Conservation (phyloP, 345 rosid species). For the Turritis glabra region DNA sequence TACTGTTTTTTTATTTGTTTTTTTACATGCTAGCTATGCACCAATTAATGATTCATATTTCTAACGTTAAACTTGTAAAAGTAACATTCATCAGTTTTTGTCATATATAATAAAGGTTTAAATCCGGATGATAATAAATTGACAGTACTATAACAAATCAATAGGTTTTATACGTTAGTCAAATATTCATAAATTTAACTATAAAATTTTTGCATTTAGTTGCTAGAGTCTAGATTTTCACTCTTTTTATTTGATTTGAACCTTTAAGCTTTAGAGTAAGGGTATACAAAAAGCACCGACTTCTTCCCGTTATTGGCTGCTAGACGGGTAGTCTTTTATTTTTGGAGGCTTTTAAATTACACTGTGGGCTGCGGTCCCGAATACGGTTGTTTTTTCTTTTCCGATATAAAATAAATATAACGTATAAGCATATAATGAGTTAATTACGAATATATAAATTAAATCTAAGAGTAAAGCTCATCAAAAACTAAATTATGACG, state of each 20-base stretch:
- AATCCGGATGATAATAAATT: background rate
- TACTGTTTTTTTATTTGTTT: background rate
- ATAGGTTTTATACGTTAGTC: background rate
- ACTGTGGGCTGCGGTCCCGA: conserved; percentile 10
- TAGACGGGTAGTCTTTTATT: background rate
- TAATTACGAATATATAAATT: background rate
- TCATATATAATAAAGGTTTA: background rate
- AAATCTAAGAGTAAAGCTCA: background rate
- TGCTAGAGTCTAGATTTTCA: background rate
- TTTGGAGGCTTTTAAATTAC: background rate
- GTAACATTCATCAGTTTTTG: background rate
- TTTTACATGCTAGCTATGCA: background rate
- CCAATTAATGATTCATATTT: background rate
- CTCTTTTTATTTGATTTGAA: conserved; percentile 1
- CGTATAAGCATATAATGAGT: background rate
- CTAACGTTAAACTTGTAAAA: conserved; percentile 1
- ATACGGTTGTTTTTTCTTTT: background rate
- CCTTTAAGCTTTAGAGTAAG: background rate
- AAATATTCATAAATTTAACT: background rate
- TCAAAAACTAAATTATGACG: background rate
- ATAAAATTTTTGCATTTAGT: background rate
- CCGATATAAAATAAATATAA: background rate
- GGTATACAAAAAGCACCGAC: conserved; percentile 38
- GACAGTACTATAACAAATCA: background rate
- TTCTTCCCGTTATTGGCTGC: conserved; percentile 25